Evolutionary conservation across 306 rosid species (phyloP).

Genomic region (Inga oerstediana): DNA sequence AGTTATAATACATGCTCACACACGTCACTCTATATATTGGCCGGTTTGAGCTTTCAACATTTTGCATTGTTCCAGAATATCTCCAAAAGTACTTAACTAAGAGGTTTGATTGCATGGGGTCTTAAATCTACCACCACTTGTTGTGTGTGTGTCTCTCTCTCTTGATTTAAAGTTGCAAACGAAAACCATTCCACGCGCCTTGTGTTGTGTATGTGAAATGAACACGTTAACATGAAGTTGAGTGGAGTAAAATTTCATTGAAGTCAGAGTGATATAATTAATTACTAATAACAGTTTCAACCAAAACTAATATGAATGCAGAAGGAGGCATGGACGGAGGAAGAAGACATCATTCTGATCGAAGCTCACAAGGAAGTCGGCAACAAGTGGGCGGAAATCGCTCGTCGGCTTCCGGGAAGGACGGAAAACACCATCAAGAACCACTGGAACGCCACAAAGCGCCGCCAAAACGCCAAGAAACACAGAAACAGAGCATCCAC

Average conservation of each 20-base stretch:
- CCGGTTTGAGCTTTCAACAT: neutral
- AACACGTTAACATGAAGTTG: neutral
- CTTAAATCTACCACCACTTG: too few relatives aligned
- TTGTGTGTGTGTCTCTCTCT: too few relatives aligned
- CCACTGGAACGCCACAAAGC: conserved; percentile 78
- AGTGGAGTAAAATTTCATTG: neutral
- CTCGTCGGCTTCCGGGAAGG: conserved; percentile 56
- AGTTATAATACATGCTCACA: neutral
- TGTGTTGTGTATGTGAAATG: too few relatives aligned
- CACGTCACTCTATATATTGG: neutral
- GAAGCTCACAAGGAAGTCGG: conserved; percentile 64
- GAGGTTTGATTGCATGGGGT: too few relatives aligned
- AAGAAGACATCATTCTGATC: conserved; percentile 61
- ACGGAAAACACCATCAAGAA: conserved; percentile 78
- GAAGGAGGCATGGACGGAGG: conserved; percentile 83
- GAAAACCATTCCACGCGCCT: too few relatives aligned
- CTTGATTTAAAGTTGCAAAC: too few relatives aligned
- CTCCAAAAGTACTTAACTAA: neutral
- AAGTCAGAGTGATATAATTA: too few relatives aligned
- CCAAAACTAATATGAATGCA: conserved; percentile 24
- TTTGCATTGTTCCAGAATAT: neutral
- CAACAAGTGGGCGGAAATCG: conserved; percentile 83
- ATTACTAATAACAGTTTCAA: neutral
- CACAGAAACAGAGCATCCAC: conserved; percentile 15
- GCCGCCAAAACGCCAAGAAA: conserved; percentile 50